Evolutionary conservation across 257 asterid genomes (phyloP).

Genomic region (Solanum pennellii): DNA sequence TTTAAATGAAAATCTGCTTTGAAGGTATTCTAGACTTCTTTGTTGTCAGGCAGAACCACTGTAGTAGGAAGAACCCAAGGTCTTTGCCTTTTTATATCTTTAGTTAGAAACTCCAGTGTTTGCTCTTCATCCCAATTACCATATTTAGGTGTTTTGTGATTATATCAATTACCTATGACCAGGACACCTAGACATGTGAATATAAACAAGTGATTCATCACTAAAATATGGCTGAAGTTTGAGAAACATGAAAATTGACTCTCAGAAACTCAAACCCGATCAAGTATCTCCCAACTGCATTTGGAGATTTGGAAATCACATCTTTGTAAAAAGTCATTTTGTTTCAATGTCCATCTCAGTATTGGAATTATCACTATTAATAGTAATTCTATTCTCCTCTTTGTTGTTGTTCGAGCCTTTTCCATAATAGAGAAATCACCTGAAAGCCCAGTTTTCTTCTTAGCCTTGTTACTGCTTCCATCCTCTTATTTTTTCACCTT

Average conservation of each 20-base stretch:
- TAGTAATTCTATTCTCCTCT: not conserved
- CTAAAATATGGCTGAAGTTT: not conserved
- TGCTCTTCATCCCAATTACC: conserved; percentile 91
- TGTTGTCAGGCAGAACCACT: conserved; percentile 68
- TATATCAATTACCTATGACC: conserved; percentile 62
- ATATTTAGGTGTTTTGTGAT: conserved; percentile 65
- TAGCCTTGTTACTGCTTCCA: conserved; percentile 27
- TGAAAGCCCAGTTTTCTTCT: conserved; percentile 14
- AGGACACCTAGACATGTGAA: conserved; percentile 35
- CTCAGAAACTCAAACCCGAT: not conserved
- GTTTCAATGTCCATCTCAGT: not conserved
- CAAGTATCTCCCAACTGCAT: not conserved
- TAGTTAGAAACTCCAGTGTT: conserved; percentile 68
- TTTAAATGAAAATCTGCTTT: not conserved
- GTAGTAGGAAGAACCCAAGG: conserved; percentile 73
- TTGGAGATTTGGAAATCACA: not conserved
- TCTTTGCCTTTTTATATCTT: conserved; percentile 86
- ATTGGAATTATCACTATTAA: not conserved
- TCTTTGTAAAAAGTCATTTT: not conserved
- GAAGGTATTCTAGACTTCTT: conserved; percentile 86
- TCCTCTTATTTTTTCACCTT: conserved; percentile 26
- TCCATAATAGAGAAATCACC: conserved; percentile 3
- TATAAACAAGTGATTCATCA: not conserved
- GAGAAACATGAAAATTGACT: not conserved
- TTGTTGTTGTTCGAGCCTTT: not conserved